Evolutionary conservation across 805 yeast species (phyloP), one percentile per base, ranked within the genome.

Genomic region (Cyberlindnera xylosilytica): DNA sequence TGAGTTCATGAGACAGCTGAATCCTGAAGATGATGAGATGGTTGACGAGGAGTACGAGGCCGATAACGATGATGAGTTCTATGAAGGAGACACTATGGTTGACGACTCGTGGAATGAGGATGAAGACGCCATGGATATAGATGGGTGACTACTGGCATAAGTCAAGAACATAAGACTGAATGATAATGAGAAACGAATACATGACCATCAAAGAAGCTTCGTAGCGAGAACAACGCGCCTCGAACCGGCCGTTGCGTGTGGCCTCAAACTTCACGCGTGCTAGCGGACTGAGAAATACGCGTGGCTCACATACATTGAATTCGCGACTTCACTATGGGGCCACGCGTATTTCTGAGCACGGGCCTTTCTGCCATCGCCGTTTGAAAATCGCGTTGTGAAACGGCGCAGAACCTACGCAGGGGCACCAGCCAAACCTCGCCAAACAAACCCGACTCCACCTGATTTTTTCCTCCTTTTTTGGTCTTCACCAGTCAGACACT

Each of bases 1-100:
- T 23, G 42, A 49, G 41, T 35, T 41, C 30, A 39, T 38, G 40
- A 28, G 37, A 17, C 45, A 39, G 28, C 18, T 42, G 39, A 28
- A 39, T 19, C 29, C 10, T 5, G 41, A 39, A 17, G 33, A 15
- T 12, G 29, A 38, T 17, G 20, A 13, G 10, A 38, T 38, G 40
- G 29, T 30, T 22, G 36, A 32, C 23, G 41, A 32, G 15, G 29
- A 6, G 29, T 13, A 22, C 24, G 24, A 10, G n/a, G 5, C 15
- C 29, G 6, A 5, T 26, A 9, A 8, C 29, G 29, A 26, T 26
- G 29, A 26, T 8, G n/a, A 5, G 10, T 12, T 10, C n/a, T n/a
- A n/a, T 8, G 29, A 26, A 12, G 29, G 29, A 8, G 29, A 26
- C n/a, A 26, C 29, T 6, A 13, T 22, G 24, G 24, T 22, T 7